phyloP scores from a whole-genome alignment of 2,329 filamentous ascomycete genomes.

The Aspergillus hortae region DNA sequence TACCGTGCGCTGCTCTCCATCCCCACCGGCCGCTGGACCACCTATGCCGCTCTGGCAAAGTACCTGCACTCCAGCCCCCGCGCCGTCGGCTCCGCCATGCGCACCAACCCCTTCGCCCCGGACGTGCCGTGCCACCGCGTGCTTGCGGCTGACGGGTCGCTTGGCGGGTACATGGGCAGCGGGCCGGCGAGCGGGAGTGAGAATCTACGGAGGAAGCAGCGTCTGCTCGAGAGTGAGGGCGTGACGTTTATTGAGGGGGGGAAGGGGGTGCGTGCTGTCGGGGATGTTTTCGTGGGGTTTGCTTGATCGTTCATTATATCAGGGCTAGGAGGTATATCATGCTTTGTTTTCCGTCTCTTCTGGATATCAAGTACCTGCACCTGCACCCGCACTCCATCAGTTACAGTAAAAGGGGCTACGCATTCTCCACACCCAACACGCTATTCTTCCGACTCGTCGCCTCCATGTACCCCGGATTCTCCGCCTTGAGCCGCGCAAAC shows the following conservation, averaged over 20 bases:
- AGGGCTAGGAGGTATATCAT: too few species aligned
- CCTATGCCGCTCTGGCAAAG: constrained; percentile 69
- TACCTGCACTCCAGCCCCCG: constrained; percentile 68
- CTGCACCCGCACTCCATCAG: too few species aligned
- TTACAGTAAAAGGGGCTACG: constrained; percentile 11
- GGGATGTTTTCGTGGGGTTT: constrained; percentile 25
- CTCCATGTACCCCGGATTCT: constrained; percentile 52
- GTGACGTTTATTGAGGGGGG: constrained; percentile 31
- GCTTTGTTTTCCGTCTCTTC: not conserved
- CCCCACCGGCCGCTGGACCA: constrained; percentile 69
- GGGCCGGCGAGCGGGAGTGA: constrained; percentile 45
- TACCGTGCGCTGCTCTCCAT: constrained; percentile 74
- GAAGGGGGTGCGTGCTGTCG: constrained; percentile 20
- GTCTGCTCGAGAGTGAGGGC: constrained; percentile 32
- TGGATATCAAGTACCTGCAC: too few species aligned
- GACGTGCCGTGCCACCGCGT: constrained; percentile 79
- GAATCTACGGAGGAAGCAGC: constrained; percentile 35
- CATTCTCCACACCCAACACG: constrained; percentile 30
- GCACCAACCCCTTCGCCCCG: constrained; percentile 77
- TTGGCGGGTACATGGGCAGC: constrained; percentile 52
- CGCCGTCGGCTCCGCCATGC: constrained; percentile 73
- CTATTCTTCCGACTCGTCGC: constrained; percentile 33
- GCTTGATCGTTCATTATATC: not conserved
- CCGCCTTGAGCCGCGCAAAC: constrained; percentile 59
- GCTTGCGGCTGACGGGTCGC: constrained; percentile 64